Conservation (phyloP, 2,329 filamentous ascomycete genomes). For the Exophiala sp. region DNA sequence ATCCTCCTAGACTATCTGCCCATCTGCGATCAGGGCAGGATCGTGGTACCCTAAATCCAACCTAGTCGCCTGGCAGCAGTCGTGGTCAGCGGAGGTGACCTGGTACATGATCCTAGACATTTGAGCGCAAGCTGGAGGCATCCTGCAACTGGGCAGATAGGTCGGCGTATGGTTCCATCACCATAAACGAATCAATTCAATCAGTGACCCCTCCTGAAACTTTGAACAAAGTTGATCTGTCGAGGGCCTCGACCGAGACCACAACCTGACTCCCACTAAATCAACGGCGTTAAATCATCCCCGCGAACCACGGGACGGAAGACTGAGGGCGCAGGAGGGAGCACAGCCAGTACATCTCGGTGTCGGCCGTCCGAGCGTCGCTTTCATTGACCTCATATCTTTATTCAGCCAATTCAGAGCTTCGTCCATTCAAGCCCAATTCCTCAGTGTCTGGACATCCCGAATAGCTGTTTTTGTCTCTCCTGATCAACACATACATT, state of each 20-base stretch:
- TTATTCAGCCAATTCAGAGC: not conserved
- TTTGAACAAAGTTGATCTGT: not conserved
- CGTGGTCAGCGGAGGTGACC: not conserved
- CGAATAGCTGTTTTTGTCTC: no score
- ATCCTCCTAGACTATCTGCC: not conserved
- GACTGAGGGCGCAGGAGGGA: not conserved
- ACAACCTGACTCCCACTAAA: constrained; percentile 3
- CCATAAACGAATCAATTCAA: no score
- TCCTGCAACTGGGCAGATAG: no score
- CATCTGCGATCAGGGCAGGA: not conserved
- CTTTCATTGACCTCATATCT: not conserved
- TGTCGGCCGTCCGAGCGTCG: constrained; percentile 3
- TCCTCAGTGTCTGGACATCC: no score
- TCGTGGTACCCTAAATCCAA: not conserved
- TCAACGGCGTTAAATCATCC: constrained; percentile 7
- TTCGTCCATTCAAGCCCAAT: no score
- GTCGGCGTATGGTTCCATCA: no score
- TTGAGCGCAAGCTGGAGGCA: no score
- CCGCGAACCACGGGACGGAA: constrained; percentile 7
- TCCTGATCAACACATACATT: no score
- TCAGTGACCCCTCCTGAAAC: no score
- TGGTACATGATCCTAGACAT: not conserved
- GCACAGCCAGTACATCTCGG: constrained; percentile 12
- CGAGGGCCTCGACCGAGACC: not conserved
- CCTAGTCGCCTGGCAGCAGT: not conserved